Evolutionary conservation across 192 early-diverging fungal genomes (phyloP), one percentile per base, ranked within the genome.

Genomic region (Linnemannia exigua): DNA sequence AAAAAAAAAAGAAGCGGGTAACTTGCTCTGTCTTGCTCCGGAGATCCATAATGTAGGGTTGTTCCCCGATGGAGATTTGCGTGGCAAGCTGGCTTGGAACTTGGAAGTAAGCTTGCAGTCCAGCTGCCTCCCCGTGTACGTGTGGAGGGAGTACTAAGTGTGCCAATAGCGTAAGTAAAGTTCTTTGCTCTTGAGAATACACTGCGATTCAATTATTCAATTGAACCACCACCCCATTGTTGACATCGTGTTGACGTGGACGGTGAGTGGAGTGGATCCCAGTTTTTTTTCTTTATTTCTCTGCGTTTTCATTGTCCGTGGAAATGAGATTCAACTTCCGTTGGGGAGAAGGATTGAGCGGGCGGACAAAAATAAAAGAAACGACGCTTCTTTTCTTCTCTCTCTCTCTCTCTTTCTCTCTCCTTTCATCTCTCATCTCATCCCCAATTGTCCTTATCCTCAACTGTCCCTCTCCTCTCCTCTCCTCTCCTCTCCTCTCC

Each of bases 301-400:
- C 11, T 54, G 20, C n/a, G 9, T 28, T 14, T 33, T 63, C 58
- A 63, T 31, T 63, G 58, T 63, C 58, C 58, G 58, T 63, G 58
- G 58, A 63, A 63, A 41, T 9, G 20, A 36, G 54, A 71, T 81
- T 81, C 80, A 81, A 75, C 51, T 81, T 81, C 80, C 80, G 80
- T 75, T 75, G 73, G 73, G 74, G 41, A n/a, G n/a, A 44, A 44
- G 41, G 5, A 44, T 44, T 44, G 41, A 44, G 72, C 22, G 52
- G 20, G 35, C 16, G 28, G 20, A 54, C 36, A 70, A 33, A 37
- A 28, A 66, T 15, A 28, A 73, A 73, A 54, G 1, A 51, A 75
- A 63, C 75, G 41, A 58, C 22, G 9, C 9, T 48, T 25, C 37
- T 12, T n/a, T 17, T 41, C 68, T 72, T 61, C 35, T 70, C 41